Base-by-base conservation (phyloP, 2,329 filamentous ascomycete genomes). In the Xylaria sp. region DNA sequence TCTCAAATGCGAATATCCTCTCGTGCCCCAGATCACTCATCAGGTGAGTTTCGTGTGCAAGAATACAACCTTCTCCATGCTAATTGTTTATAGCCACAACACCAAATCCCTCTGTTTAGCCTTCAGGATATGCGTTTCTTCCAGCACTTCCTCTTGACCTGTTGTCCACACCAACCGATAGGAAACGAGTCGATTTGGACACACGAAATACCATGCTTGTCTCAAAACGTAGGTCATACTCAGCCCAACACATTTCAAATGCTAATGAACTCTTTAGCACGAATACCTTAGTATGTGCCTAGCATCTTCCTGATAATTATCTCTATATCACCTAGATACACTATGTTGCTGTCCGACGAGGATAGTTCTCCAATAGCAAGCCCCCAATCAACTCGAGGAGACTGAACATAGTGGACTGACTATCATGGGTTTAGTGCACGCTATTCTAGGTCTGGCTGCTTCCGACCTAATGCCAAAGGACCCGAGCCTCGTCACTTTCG, bases 61-160 rank as follows among this genome's bases (percentile, higher is more conserved):
- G 36, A 31, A 23, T 10, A 20, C 28, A 23, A n/a, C 8, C 12
- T 25, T 66, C 61, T 46, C 67, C 66, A 25, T 73, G 74, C 55
- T 72, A 57, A 76, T 23, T 55, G n/a, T 13, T 31, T 28, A 63
- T 23, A 88, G 85, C 86, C 86, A n/a, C 84, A 86, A 70, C 80
- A 85, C 71, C 86, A 87, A 71, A 83, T 88, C n/a, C 87, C 86
- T 2, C 78, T 89, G 0, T 90, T 90, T 75, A 88, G 83, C 62
- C 74, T 89, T 65, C 85, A 88, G 59, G 90, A 91, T 73, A 90
- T 92, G 89, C 86, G 89, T 46, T 86, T 91, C 76, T 91, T 91
- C 73, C 89, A 91, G 76, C 88, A 91, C 77, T 91, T 91, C 72
- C 79, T 91, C 18, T 80, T 86, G 33, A 82, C 84, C 43, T 90